These are phyloP conservation scores for Isoetes engelmannii DNA, from an alignment of 83 land plant genomes.

Conservation along the genomic window DNA sequence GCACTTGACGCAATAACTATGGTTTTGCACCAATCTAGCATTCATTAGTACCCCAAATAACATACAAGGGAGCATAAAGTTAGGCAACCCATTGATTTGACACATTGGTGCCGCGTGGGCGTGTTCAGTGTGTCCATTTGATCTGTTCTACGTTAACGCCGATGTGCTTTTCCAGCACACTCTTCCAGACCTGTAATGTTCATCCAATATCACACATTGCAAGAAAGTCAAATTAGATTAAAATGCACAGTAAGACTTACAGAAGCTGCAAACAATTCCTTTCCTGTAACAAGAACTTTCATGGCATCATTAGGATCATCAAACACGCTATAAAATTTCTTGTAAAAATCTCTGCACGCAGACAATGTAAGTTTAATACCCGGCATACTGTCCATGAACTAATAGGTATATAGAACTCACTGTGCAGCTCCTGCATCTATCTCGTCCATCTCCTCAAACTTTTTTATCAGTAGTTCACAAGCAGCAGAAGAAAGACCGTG, in stretches of 20 bases:
- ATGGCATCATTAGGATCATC: slow-evolving; percentile 71
- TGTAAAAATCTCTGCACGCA: slow-evolving; percentile 46
- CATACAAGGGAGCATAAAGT: too few relatives aligned
- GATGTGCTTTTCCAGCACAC: too few relatives aligned
- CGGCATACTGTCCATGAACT: not conserved
- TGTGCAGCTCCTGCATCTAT: slow-evolving; percentile 36
- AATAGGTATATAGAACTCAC: slow-evolving; percentile 21
- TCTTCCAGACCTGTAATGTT: too few relatives aligned
- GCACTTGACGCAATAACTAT: too few relatives aligned
- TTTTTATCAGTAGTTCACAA: slow-evolving; percentile 74
- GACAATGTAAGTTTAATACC: not conserved
- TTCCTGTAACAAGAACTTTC: slow-evolving; percentile 64
- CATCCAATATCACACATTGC: too few relatives aligned
- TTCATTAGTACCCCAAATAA: too few relatives aligned
- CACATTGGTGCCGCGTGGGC: too few relatives aligned
- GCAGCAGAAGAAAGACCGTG: slow-evolving; percentile 75
- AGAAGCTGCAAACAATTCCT: slow-evolving; percentile 70
- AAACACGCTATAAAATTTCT: slow-evolving; percentile 70
- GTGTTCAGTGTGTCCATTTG: too few relatives aligned
- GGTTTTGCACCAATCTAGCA: too few relatives aligned
- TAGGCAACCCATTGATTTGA: too few relatives aligned
- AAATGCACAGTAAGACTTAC: slow-evolving; percentile 19
- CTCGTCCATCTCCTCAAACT: slow-evolving; percentile 83
- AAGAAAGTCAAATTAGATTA: too few relatives aligned
- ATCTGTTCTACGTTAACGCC: too few relatives aligned